A percentile compares a stretch with the other conserved stretches of the same genome.
phyloP scores from a whole-genome alignment of 2,329 filamentous ascomycete genomes.

The Raffaelea deltoideospora region DNA sequence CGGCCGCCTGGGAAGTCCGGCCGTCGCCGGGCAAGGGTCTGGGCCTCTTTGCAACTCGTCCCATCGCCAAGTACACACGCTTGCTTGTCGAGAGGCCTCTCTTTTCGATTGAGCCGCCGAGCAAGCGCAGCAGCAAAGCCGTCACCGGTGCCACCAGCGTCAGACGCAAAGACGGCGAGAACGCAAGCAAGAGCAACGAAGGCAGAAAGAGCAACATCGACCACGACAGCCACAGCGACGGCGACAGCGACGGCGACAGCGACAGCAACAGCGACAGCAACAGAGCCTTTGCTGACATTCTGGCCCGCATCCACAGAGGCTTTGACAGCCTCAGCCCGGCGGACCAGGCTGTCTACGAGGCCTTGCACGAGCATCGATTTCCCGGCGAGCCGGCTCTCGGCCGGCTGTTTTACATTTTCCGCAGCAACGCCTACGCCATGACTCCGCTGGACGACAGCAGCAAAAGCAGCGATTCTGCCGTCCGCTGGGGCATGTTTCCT shows the following conservation, averaged over 20 bases:
- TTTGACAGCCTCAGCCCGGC: slow-evolving; percentile 11
- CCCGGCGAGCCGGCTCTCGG: slow-evolving; percentile 10
- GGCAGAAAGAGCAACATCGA: no score
- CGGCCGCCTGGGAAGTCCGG: slow-evolving; percentile 4
- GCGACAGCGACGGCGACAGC: no score
- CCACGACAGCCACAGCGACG: no score
- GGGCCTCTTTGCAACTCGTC: slow-evolving; percentile 21
- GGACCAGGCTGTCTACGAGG: slow-evolving; percentile 13
- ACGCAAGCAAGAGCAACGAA: no score
- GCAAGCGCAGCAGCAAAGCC: slow-evolving; percentile 12
- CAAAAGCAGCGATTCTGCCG: background rate
- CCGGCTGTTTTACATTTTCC: slow-evolving; percentile 18
- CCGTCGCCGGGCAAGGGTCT: slow-evolving; percentile 21
- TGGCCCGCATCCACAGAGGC: slow-evolving; percentile 13
- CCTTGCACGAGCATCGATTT: slow-evolving; percentile 15
- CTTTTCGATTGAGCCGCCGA: slow-evolving; percentile 14
- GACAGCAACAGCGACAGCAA: slow-evolving; percentile 8
- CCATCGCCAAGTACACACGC: slow-evolving; percentile 20
- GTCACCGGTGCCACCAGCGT: background rate
- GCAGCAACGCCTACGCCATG: slow-evolving; percentile 23
- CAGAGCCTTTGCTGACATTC: slow-evolving; percentile 17
- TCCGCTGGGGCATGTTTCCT: slow-evolving; percentile 15
- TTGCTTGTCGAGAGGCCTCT: slow-evolving; percentile 23
- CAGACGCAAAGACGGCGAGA: background rate
- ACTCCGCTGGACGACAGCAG: background rate